Percentiles rank a stretch among this genome's conserved stretches.
Conservation (phyloP, 2,329 filamentous ascomycete genomes). For the Metarhizium brunneum region DNA sequence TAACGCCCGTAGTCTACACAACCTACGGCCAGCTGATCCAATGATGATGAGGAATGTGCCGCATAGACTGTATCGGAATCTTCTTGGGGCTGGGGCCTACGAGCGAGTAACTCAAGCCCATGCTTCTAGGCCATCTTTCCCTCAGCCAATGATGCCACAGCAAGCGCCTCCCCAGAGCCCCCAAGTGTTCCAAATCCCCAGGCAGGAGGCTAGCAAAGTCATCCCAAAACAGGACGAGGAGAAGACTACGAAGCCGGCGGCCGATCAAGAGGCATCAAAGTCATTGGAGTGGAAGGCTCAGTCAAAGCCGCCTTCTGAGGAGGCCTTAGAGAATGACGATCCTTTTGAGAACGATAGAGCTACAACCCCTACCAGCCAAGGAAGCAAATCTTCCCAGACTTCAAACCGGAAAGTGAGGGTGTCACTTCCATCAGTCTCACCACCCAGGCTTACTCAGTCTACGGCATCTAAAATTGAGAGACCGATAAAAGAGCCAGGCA, state of each 20-base stretch:
- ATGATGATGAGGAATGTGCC: neutral
- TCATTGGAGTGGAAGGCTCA: constrained; percentile 10
- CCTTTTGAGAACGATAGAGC: neutral
- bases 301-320: constrained; percentile 21
- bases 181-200: neutral
- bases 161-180: neutral
- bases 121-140: neutral
- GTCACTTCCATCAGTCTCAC: constrained; percentile 9
- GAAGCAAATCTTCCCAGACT: neutral
- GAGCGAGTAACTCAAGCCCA: neutral
- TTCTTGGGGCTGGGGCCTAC: neutral
- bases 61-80: neutral
- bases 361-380: constrained; percentile 6
- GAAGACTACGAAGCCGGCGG: neutral
- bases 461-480: neutral
- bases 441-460: neutral
- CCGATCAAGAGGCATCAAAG: neutral
- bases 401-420: constrained; percentile 12
- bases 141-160: neutral
- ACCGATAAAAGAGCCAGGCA: neutral
- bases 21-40: neutral
- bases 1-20: neutral
- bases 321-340: constrained; percentile 11
- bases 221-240: neutral
- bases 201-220: neutral